phyloP scores from a whole-genome alignment of 768 basidiomycete species.

The Suillus subaureus region DNA sequence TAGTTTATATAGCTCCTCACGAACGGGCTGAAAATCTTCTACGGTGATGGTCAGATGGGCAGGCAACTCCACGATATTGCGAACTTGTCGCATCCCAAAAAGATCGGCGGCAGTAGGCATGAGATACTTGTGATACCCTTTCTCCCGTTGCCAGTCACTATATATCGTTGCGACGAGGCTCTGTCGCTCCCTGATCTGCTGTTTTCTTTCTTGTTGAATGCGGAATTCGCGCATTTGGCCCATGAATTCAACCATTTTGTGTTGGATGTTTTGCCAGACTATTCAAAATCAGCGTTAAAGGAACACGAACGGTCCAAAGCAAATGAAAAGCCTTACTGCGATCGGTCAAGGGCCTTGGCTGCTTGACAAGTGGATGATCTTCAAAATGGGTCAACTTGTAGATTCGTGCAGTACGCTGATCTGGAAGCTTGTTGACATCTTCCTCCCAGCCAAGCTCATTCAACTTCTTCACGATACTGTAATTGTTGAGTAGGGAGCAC shows the following conservation, averaged over 20 bases:
- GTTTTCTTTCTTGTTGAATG: constrained; percentile 11
- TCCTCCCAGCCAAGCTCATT: constrained; percentile 42
- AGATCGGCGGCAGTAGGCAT: constrained; percentile 8
- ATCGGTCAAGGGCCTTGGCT: constrained; percentile 14
- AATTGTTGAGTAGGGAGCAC: background rate
- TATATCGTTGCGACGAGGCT: background rate
- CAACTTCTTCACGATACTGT: constrained; percentile 42
- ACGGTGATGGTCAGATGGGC: background rate
- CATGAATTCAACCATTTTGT: constrained; percentile 14
- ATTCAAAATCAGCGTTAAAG: constrained; percentile 4
- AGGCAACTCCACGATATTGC: constrained; percentile 1
- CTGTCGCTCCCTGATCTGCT: background rate
- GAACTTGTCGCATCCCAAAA: background rate
- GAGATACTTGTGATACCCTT: background rate
- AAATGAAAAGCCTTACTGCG: constrained; percentile 9
- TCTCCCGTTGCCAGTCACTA: constrained; percentile 4
- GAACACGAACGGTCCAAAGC: background rate
- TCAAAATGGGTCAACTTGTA: constrained; percentile 30
- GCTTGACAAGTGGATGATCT: constrained; percentile 16
- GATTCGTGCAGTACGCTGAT: constrained; percentile 7
- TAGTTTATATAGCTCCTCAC: background rate
- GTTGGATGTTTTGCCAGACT: constrained; percentile 16
- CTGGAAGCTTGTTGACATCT: constrained; percentile 36
- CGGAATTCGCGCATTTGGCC: constrained; percentile 15
- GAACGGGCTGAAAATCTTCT: background rate